phyloP scores from a whole-genome alignment of 768 basidiomycete species.

The Mycena alexandri region DNA sequence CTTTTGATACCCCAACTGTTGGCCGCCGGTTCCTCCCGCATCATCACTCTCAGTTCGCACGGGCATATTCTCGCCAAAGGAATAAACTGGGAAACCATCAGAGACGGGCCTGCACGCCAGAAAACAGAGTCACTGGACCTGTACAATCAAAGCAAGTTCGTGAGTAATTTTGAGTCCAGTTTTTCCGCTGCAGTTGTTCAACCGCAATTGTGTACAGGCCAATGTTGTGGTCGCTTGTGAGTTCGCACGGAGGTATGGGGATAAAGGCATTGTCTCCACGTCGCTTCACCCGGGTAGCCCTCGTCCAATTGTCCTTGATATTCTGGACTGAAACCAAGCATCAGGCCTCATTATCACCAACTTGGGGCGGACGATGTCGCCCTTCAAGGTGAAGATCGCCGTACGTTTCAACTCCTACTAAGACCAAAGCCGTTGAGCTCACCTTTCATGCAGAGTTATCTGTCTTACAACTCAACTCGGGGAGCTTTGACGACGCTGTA shows the following conservation, averaged over 20 bases:
- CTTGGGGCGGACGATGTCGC: constrained; percentile 1
- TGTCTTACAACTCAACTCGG: neutral
- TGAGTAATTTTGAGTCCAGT: neutral
- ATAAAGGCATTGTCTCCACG: constrained; percentile 12
- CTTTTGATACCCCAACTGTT: constrained; percentile 4
- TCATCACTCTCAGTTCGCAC: constrained; percentile 3
- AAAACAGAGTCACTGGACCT: constrained; percentile 4
- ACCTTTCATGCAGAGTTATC: neutral
- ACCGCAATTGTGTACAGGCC: neutral
- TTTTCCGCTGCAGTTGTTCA: too few relatives aligned
- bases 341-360: neutral
- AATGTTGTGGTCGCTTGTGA: constrained; percentile 10
- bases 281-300: constrained; percentile 8
- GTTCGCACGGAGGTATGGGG: neutral
- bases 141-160: constrained; percentile 16
- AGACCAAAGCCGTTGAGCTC: too few relatives aligned
- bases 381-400: neutral
- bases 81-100: constrained; percentile 8
- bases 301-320: neutral
- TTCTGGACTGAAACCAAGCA: neutral
- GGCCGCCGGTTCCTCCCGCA: constrained; percentile 5
- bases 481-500: constrained; percentile 7
- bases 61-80: neutral
- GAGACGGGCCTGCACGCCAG: constrained; percentile 3
- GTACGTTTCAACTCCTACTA: too few relatives aligned